phyloP scores from a whole-genome alignment of 1,284 basidiomycete genomes.

The Xerocomus amazonicus region DNA sequence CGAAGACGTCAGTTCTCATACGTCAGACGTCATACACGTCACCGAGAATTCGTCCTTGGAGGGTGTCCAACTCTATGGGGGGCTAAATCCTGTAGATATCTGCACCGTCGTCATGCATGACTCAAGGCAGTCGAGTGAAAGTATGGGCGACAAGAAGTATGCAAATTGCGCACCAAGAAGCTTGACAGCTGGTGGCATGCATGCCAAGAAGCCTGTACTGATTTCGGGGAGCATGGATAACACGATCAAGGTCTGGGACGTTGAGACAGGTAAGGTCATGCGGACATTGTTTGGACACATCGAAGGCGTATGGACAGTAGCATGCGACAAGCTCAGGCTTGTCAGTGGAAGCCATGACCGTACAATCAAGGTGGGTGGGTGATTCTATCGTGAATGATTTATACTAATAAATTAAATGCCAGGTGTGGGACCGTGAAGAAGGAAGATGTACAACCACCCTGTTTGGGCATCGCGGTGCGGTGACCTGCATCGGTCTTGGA shows the following conservation, averaged over 20 bases:
- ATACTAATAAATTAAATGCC: slow-evolving; percentile 8
- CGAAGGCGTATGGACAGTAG: slow-evolving; percentile 96
- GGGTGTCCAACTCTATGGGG: slow-evolving; percentile 11
- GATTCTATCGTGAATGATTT: slow-evolving; percentile 2
- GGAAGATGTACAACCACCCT: slow-evolving; percentile 87
- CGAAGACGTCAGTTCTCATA: slow-evolving; percentile 21
- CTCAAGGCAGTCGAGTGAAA: slow-evolving; percentile 8
- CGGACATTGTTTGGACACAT: slow-evolving; percentile 95
- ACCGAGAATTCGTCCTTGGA: slow-evolving; percentile 19
- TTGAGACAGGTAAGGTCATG: slow-evolving; percentile 78
- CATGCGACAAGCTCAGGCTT: slow-evolving; percentile 87
- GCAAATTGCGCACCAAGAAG: slow-evolving; percentile 4
- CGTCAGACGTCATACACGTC: slow-evolving; percentile 10
- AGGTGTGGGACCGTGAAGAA: slow-evolving; percentile 93
- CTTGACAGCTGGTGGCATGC: background rate
- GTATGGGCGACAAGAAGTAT: slow-evolving; percentile 13
- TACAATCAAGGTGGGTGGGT: slow-evolving; percentile 74
- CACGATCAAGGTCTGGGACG: slow-evolving; percentile 95
- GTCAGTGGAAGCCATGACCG: slow-evolving; percentile 92
- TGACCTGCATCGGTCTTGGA: slow-evolving; percentile 86
- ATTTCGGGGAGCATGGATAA: slow-evolving; percentile 94
- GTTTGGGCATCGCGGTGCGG: slow-evolving; percentile 91
- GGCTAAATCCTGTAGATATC: slow-evolving; percentile 17
- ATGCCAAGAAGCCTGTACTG: slow-evolving; percentile 61
- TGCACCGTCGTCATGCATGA: slow-evolving; percentile 34